Base-by-base conservation (phyloP, 2,329 filamentous ascomycete genomes). In the Paramyrothecium roridum region DNA sequence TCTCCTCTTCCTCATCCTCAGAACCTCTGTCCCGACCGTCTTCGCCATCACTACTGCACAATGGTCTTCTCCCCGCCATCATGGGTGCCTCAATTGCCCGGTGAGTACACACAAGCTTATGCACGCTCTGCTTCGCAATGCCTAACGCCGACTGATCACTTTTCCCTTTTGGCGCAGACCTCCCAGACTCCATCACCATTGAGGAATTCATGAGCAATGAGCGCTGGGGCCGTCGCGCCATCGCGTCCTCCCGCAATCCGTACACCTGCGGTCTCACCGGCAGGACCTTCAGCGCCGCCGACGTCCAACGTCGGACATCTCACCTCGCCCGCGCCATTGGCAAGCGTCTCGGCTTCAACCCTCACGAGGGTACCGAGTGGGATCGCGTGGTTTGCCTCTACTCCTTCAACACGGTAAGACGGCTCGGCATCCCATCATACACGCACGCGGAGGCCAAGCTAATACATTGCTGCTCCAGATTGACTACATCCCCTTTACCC, bases 381-480 rank as follows among this genome's bases (percentile, higher is more conserved):
- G 90, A 95, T 65, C 91, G 92, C 70, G 88, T 93, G 22, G 76
- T 91, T 50, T 87, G 80, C 4, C 76, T 93, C 26, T 96, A 90
- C 73, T 87, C 87, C n/a, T 72, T 92, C 56, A 96, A 96, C 68
- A 91, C 90, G 30, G 88, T 91, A 72, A 57, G 81, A 65, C 46
- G 48, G 30, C 23, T 22, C 48, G 21, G 22, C 13, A 43, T n/a
- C 13, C 37, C 16, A 13, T 16, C 37, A 43, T 4, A n/a, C 22
- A n/a, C n/a, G 16, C 37, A 6, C 7, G n/a, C 16, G 13, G 37
- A 19, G 13, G n/a, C 37, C 12, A 19, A 43, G 16, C 6, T 13
- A 8, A 43, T 4, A 6, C 4, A 21, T 54, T 2, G 19, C n/a
- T 13, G 17, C 30, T 11, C 20, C 55, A 90, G 83, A 85, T 95